Evolutionary conservation across 2,329 filamentous ascomycete species (phyloP).

Genomic region (Zymoseptoria brevis): DNA sequence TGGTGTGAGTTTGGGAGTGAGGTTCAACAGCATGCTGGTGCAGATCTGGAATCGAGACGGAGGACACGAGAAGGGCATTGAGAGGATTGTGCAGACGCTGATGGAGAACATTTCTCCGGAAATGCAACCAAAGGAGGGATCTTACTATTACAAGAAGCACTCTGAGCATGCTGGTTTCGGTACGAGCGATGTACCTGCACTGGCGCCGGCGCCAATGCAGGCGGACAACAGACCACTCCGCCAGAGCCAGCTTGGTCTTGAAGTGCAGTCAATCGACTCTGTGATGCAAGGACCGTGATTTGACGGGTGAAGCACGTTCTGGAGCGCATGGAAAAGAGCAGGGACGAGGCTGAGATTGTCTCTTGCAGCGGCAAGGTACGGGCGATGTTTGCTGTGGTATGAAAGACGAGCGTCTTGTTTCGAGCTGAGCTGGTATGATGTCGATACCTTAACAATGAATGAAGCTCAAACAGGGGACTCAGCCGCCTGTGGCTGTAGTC

Average conservation of each 20-base stretch:
- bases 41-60: conserved; percentile 90
- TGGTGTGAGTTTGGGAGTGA: conserved; percentile 76
- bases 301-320: background rate
- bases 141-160: conserved; percentile 74
- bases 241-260: background rate
- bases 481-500: no score
- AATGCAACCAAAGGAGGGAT: conserved; percentile 57
- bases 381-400: background rate
- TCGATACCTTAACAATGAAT: no score
- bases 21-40: conserved; percentile 82
- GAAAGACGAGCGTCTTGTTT: no score
- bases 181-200: background rate
- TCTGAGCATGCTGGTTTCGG: conserved; percentile 69
- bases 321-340: background rate
- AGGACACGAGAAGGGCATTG: conserved; percentile 68
- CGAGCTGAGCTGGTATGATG: no score
- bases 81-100: conserved; percentile 64
- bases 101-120: conserved; percentile 65
- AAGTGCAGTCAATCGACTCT: conserved; percentile 5
- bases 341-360: background rate
- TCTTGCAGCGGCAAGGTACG: background rate
- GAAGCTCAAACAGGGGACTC: no score
- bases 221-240: background rate
- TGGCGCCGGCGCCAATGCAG: background rate
- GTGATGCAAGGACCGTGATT: conserved; percentile 3